These are phyloP conservation scores for Conidiobolus incongruus DNA, from an alignment of 371 early-diverging fungal genomes.

Conservation along the genomic window DNA sequence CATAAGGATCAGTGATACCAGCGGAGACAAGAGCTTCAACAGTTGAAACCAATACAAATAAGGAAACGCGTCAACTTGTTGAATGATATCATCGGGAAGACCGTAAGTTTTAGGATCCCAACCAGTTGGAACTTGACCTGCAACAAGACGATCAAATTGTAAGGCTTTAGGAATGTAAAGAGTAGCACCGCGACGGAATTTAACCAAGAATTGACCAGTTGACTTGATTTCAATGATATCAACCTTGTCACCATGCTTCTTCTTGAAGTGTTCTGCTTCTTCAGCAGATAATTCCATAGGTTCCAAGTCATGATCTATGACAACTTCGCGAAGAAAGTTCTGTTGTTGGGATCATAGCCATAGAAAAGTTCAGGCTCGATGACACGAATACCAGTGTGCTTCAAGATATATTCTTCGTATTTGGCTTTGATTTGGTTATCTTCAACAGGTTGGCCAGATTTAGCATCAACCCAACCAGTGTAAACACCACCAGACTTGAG, in stretches of 20 bases:
- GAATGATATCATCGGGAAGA: constrained; percentile 78
- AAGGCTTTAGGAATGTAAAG: constrained; percentile 87
- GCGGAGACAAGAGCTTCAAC: constrained; percentile 80
- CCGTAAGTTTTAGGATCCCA: constrained; percentile 87
- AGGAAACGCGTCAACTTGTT: constrained; percentile 82
- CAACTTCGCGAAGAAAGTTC: constrained; percentile 75
- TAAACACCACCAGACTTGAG: constrained; percentile 59
- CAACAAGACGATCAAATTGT: constrained; percentile 80
- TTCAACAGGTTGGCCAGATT: constrained; percentile 72
- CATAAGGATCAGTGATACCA: constrained; percentile 93
- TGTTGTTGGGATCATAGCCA: constrained; percentile 80
- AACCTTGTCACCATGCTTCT: constrained; percentile 65
- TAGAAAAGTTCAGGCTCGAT: constrained; percentile 77
- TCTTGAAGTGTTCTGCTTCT: constrained; percentile 80
- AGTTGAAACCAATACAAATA: constrained; percentile 74
- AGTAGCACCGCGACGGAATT: constrained; percentile 67
- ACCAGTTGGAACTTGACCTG: constrained; percentile 88
- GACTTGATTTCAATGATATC: constrained; percentile 46
- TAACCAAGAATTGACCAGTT: constrained; percentile 51
- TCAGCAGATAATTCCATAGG: constrained; percentile 79
- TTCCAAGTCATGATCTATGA: constrained; percentile 75
- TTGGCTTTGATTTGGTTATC: constrained; percentile 81
- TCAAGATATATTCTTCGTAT: constrained; percentile 78
- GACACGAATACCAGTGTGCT: constrained; percentile 87
- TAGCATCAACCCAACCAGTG: constrained; percentile 87